Conservation (phyloP, 163 green algal species). For the Scenedesmus sp. region DNA sequence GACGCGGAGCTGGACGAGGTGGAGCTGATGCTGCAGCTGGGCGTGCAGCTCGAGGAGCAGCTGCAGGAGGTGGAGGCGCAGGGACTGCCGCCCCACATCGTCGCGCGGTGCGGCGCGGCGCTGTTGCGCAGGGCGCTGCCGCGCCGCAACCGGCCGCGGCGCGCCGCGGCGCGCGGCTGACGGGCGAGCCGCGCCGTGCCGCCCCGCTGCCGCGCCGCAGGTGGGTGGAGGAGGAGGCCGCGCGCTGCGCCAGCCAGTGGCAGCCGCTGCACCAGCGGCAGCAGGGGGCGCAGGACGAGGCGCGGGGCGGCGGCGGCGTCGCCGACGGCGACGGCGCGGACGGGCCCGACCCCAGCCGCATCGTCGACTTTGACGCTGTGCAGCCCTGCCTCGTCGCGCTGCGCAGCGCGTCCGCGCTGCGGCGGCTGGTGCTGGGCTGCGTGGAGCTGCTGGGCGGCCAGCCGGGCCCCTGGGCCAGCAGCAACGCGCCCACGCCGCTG, state of each 20-base stretch:
- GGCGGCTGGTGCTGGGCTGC: constrained; percentile 58
- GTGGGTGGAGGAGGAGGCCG: constrained; percentile 64
- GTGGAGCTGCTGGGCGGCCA: constrained; percentile 65
- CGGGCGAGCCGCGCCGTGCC: too few species aligned
- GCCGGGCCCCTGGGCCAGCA: constrained; percentile 33
- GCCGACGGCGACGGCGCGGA: background rate
- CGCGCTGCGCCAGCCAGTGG: constrained; percentile 57
- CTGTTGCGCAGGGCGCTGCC: background rate
- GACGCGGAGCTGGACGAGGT: constrained; percentile 55
- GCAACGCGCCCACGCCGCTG: constrained; percentile 34
- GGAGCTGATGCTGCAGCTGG: constrained; percentile 66
- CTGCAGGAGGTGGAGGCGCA: constrained; percentile 60
- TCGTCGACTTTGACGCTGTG: constrained; percentile 49
- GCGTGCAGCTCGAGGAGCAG: constrained; percentile 66
- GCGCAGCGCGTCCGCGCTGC: constrained; percentile 22
- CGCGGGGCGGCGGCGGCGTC: background rate
- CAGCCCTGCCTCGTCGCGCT: constrained; percentile 52
- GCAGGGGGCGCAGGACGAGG: too few species aligned
- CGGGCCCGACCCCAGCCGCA: constrained; percentile 20
- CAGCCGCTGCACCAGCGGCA: constrained; percentile 44
- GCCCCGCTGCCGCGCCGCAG: background rate
- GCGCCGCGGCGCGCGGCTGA: too few species aligned
- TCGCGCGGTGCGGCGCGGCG: constrained; percentile 22
- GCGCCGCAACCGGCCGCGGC: too few species aligned
- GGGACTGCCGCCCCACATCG: constrained; percentile 52